Evolutionary conservation across 441 rosid genomes (phyloP).

Genomic region (Gossypium trilobum): DNA sequence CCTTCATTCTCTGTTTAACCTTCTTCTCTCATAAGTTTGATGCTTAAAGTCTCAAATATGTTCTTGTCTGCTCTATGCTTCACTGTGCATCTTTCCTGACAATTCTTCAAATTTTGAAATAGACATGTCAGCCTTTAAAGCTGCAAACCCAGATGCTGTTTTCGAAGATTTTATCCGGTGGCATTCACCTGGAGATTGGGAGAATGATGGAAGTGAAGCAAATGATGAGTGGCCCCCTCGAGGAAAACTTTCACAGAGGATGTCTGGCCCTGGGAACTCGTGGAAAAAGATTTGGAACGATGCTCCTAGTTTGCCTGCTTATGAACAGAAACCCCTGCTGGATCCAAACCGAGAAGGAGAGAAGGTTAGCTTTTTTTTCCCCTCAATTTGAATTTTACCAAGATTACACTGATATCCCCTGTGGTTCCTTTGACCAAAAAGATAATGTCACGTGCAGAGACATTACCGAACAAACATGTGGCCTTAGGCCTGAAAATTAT

Average conservation of each 20-base stretch:
- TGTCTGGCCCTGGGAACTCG: constrained; percentile 82
- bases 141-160: constrained; percentile 86
- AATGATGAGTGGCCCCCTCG: constrained; percentile 72
- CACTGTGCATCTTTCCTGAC: neutral
- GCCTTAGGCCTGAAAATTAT: neutral
- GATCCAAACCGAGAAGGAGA: constrained; percentile 94
- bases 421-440: neutral
- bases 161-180: constrained; percentile 97
- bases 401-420: neutral
- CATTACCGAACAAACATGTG: neutral
- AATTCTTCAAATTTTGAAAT: constrained; percentile 18
- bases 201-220: constrained; percentile 31
- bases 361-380: constrained; percentile 40
- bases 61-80: neutral
- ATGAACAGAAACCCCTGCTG: constrained; percentile 79
- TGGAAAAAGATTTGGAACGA: constrained; percentile 89
- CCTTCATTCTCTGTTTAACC: neutral
- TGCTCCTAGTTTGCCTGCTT: constrained; percentile 65
- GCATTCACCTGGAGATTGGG: constrained; percentile 99
- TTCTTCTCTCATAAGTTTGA: neutral
- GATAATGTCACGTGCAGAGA: neutral
- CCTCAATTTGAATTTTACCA: neutral
- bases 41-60: neutral
- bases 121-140: constrained; percentile 99
- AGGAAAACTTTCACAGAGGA: constrained; percentile 77